phyloP scores from a whole-genome alignment of 352 stramenopile species.

The Globisporangium heterothallicum region DNA sequence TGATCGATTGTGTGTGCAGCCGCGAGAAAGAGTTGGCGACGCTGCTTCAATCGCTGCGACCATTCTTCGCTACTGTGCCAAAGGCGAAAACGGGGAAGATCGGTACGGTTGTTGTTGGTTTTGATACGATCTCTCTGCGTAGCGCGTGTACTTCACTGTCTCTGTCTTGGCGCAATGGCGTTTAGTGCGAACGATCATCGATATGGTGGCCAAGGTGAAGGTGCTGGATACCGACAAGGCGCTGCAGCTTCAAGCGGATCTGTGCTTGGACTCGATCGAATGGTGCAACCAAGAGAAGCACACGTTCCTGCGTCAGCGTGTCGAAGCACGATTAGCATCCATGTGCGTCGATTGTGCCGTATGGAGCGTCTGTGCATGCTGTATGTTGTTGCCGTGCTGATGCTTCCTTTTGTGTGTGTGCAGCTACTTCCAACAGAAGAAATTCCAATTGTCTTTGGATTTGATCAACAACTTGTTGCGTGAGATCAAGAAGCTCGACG shows the following conservation, averaged over 20 bases:
- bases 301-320: conserved; percentile 97
- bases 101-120: conserved; percentile 32
- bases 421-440: conserved; percentile 84
- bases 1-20: conserved; percentile 25
- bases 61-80: conserved; percentile 93
- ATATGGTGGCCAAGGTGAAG: conserved; percentile 93
- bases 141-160: not conserved
- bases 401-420: conserved; percentile 7
- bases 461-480: conserved; percentile 92
- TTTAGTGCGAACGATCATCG: conserved; percentile 94
- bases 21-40: conserved; percentile 84
- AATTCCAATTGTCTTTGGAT: conserved; percentile 91
- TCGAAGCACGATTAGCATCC: conserved; percentile 93
- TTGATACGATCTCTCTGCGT: not conserved
- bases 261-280: conserved; percentile 95
- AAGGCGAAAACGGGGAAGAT: conserved; percentile 99
- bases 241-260: conserved; percentile 91
- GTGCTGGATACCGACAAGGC: conserved; percentile 85
- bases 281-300: conserved; percentile 93
- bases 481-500: conserved; percentile 99
- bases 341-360: conserved; percentile 39
- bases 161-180: conserved; percentile 1
- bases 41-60: conserved; percentile 82
- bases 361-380: not conserved
- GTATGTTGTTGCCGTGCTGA: conserved; percentile 9